A percentile compares a stretch with the other conserved stretches of the same genome.
These are phyloP conservation scores for Penicillium sp. DNA, from an alignment of 2,329 filamentous ascomycete genomes.

Conservation along the genomic window DNA sequence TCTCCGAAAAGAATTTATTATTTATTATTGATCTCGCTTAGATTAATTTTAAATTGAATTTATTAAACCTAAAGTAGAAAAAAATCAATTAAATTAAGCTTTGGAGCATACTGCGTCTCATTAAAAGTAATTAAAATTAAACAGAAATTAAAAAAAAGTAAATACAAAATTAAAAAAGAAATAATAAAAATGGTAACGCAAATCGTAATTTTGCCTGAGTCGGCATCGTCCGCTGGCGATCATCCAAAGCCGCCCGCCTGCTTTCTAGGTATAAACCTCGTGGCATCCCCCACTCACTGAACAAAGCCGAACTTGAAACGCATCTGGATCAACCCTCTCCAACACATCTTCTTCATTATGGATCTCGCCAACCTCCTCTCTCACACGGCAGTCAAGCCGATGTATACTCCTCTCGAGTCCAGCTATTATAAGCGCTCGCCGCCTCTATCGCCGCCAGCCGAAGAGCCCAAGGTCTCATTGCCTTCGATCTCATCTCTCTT, in stretches of 20 bases:
- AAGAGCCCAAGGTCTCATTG: constrained; percentile 70
- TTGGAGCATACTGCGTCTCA: constrained; percentile 25
- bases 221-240: constrained; percentile 22
- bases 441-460: constrained; percentile 42
- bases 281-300: constrained; percentile 12
- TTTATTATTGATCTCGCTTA: background rate
- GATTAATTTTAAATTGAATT: background rate
- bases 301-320: constrained; percentile 4
- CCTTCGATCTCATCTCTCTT: constrained; percentile 92
- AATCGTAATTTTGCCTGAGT: constrained; percentile 14
- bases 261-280: constrained; percentile 24
- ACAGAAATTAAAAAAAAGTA: background rate
- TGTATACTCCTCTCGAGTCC: constrained; percentile 17
- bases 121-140: background rate
- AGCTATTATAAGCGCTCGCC: constrained; percentile 30
- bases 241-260: constrained; percentile 15
- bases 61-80: background rate
- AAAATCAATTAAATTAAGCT: constrained; percentile 27
- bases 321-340: constrained; percentile 1
- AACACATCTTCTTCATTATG: constrained; percentile 24
- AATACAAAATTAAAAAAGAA: background rate
- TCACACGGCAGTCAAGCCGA: constrained; percentile 24
- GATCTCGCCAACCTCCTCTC: constrained; percentile 37
- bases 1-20: constrained; percentile 14
- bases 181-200: constrained; percentile 8